Evolutionary conservation across 2,329 filamentous ascomycete genomes (phyloP).

Genomic region (Balansia obtecta): DNA sequence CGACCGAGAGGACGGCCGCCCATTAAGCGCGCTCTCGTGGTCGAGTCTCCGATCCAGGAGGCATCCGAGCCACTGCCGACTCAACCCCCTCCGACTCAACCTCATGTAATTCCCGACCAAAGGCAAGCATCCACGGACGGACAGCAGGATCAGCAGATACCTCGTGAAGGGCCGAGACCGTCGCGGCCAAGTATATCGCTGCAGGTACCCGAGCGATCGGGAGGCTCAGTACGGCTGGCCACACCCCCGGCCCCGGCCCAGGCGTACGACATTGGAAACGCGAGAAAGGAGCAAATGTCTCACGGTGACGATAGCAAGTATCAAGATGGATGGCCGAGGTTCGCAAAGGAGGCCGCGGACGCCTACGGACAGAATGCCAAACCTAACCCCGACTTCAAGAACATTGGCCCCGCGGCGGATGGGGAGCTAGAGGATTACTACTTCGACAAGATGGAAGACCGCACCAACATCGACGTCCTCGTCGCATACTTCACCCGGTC

Average conservation of each 20-base stretch:
- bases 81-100: too few relatives aligned
- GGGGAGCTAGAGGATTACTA: conserved; percentile 16
- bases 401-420: conserved; percentile 1
- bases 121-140: neutral
- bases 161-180: conserved; percentile 14
- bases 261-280: neutral
- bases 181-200: conserved; percentile 27
- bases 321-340: conserved; percentile 9
- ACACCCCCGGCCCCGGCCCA: conserved; percentile 35
- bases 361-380: conserved; percentile 5
- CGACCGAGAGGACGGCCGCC: conserved; percentile 73
- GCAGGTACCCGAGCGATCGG: conserved; percentile 36
- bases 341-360: conserved; percentile 13
- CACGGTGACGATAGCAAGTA: conserved; percentile 2
- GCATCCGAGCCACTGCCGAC: too few relatives aligned
- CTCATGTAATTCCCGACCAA: too few relatives aligned
- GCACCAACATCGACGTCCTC: conserved; percentile 45
- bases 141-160: conserved; percentile 7
- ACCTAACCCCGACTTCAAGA: neutral
- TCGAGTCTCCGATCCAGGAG: conserved; percentile 43
- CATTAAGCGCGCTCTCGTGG: conserved; percentile 45
- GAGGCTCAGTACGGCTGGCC: conserved; percentile 49
- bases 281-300: neutral
- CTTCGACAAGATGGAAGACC: conserved; percentile 28
- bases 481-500: conserved; percentile 40